These are phyloP conservation scores for Ustilago shanxiensis DNA, from an alignment of 1,284 basidiomycete genomes.

Conservation along the genomic window DNA sequence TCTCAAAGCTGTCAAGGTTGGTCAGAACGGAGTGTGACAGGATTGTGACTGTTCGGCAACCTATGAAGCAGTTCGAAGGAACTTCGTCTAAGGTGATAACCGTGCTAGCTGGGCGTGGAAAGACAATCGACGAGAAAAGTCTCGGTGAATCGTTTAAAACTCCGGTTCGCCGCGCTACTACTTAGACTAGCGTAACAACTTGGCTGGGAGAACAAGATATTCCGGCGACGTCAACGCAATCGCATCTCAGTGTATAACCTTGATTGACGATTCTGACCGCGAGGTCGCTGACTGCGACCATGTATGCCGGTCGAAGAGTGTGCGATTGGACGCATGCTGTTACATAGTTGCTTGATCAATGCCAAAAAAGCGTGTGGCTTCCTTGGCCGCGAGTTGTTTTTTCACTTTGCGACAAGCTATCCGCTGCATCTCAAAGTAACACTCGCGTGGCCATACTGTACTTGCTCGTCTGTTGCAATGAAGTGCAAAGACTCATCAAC, in stretches of 20 bases:
- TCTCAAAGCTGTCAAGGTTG: background rate
- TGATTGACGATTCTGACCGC: no score
- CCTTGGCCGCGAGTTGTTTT: background rate
- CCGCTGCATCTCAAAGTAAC: constrained; percentile 17
- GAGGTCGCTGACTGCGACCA: no score
- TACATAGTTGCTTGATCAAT: background rate
- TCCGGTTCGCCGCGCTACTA: constrained; percentile 14
- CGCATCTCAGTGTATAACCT: background rate
- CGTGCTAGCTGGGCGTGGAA: background rate
- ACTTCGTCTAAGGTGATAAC: no score
- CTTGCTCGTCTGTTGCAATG: background rate
- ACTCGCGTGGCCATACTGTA: background rate
- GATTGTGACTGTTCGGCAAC: background rate
- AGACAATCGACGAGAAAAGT: constrained; percentile 1
- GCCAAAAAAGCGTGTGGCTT: constrained; percentile 2
- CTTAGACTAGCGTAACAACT: background rate
- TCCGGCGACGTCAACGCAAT: background rate
- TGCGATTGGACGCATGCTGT: no score
- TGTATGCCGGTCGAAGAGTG: no score
- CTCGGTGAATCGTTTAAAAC: constrained; percentile 23
- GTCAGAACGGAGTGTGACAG: background rate
- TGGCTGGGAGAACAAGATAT: constrained; percentile 4
- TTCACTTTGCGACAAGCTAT: background rate
- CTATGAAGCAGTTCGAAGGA: constrained; percentile 1
- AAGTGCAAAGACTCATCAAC: background rate